Evolutionary conservation across 768 basidiomycete genomes (phyloP).

Genomic region (Panaeolus papilionaceus): DNA sequence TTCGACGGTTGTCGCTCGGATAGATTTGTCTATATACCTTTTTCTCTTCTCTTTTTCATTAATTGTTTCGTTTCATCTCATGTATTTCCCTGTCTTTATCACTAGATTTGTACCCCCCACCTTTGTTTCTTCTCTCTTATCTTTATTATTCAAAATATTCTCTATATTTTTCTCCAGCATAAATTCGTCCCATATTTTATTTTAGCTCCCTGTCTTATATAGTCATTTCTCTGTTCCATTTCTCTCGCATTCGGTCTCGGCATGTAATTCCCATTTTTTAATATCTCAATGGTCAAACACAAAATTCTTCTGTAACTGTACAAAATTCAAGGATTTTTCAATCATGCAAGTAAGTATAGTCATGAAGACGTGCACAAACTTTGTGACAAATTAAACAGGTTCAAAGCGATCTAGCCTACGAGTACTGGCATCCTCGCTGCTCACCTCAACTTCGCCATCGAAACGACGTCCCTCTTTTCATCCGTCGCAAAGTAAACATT

Average conservation of each 20-base stretch:
- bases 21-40: neutral
- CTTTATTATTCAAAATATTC: neutral
- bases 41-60: neutral
- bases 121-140: neutral
- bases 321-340: too few species aligned
- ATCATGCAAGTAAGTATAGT: too few species aligned
- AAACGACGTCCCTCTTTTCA: neutral
- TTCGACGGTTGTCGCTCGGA: too few species aligned
- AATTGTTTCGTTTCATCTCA: neutral
- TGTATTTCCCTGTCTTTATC: neutral
- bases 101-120: neutral
- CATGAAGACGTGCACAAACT: too few species aligned
- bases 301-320: too few species aligned
- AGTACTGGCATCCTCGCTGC: neutral
- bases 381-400: too few species aligned
- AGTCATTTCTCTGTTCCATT: neutral
- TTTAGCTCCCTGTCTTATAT: neutral
- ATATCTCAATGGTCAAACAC: too few species aligned
- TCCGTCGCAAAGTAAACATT: slow-evolving; percentile 10
- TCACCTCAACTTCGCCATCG: neutral
- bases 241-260: neutral
- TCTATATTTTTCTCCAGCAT: neutral
- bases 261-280: neutral
- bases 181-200: too few species aligned
- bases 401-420: too few species aligned